These are phyloP conservation scores for Achaetomiella virescens DNA, from an alignment of 495 filamentous ascomycete species.

Conservation along the genomic window DNA sequence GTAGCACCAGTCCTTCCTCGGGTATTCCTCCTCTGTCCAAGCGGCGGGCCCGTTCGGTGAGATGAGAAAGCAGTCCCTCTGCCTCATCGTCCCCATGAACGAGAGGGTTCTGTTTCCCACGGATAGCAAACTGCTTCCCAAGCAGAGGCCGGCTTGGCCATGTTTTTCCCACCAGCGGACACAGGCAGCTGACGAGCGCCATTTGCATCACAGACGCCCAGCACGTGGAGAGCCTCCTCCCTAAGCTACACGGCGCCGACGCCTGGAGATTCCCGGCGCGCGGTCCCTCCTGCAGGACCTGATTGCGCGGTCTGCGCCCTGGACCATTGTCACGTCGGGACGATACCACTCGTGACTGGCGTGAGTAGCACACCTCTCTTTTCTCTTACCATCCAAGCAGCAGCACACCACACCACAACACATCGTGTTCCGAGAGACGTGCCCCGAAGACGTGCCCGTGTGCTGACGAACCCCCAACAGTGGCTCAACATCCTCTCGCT, in stretches of 20 bases:
- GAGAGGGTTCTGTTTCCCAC: no score
- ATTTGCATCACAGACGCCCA: conserved; percentile 61
- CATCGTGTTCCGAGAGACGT: no score
- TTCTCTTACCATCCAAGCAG: not conserved
- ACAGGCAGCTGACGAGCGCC: not conserved
- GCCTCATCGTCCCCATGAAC: no score
- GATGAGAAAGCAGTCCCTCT: no score
- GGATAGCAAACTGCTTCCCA: not conserved
- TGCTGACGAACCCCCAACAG: conserved; percentile 1
- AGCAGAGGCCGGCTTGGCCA: not conserved
- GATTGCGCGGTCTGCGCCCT: conserved; percentile 50
- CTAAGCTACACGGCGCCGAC: conserved; percentile 65
- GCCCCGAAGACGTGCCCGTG: no score
- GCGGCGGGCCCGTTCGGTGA: no score
- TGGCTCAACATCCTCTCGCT: conserved; percentile 79
- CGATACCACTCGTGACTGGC: conserved; percentile 69
- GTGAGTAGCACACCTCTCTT: conserved; percentile 12
- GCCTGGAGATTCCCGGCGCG: conserved; percentile 75
- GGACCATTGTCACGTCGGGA: conserved; percentile 95
- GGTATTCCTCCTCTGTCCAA: not conserved
- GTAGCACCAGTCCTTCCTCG: conserved; percentile 27
- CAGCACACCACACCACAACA: no score
- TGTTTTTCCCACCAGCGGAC: not conserved
- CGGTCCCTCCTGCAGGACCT: conserved; percentile 40
- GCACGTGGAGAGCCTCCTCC: conserved; percentile 70